Conservation (phyloP, 257 asterid species). For the Gentiana dahurica region DNA sequence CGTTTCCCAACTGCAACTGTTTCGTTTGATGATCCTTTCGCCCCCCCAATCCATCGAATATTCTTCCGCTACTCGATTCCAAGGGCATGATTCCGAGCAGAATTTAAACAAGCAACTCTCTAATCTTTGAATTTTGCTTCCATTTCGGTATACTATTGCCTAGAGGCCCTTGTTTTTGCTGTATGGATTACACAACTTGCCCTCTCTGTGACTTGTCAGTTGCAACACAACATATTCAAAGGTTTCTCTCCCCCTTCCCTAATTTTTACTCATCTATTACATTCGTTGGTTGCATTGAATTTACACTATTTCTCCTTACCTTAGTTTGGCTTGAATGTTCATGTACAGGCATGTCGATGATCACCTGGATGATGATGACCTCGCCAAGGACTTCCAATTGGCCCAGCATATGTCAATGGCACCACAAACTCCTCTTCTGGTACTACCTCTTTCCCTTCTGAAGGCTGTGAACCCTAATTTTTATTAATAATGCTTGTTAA, state of each 20-base stretch:
- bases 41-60: too few relatives aligned
- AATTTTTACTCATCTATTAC: neutral
- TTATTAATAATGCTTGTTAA: too few relatives aligned
- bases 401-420: conserved; percentile 20
- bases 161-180: too few relatives aligned
- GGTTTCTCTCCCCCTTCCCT: conserved; percentile 4
- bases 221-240: conserved; percentile 17
- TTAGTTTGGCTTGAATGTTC: conserved; percentile 2
- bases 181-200: conserved; percentile 17
- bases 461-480: too few relatives aligned
- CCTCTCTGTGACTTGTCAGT: conserved; percentile 20
- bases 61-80: too few relatives aligned
- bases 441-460: conserved; percentile 3
- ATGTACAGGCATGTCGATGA: conserved; percentile 26
- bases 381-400: conserved; percentile 18
- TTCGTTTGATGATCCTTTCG: too few relatives aligned
- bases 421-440: conserved; percentile 9
- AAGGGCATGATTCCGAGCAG: too few relatives aligned
- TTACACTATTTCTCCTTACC: too few relatives aligned
- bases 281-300: neutral
- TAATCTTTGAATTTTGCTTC: too few relatives aligned
- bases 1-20: too few relatives aligned
- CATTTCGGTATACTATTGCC: too few relatives aligned
- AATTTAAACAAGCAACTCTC: too few relatives aligned
- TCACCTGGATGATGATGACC: conserved; percentile 31